Conservation (phyloP, 495 filamentous ascomycete genomes). For the Neurospora sp. region DNA sequence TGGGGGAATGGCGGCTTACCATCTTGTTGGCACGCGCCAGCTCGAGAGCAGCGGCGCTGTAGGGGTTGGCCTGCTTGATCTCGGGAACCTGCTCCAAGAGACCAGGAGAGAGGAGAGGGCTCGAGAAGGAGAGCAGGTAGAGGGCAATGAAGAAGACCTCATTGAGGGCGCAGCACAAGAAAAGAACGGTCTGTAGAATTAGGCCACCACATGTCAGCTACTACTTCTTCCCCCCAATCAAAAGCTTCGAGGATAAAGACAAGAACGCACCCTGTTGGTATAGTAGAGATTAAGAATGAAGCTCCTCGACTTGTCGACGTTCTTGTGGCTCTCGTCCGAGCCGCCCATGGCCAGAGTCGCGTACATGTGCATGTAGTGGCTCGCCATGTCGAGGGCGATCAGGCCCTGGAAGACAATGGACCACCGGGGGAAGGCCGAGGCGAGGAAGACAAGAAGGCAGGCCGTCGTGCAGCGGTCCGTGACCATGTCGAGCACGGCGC, state of each 20-base stretch:
- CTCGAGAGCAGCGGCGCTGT: conserved; percentile 85
- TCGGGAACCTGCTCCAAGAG: conserved; percentile 48
- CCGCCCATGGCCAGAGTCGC: conserved; percentile 79
- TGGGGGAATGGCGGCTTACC: conserved; percentile 40
- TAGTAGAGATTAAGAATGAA: conserved; percentile 92
- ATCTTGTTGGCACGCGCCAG: conserved; percentile 90
- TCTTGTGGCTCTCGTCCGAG: conserved; percentile 78
- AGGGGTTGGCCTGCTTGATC: conserved; percentile 61
- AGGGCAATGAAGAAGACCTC: conserved; percentile 96
- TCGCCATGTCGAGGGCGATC: conserved; percentile 84
- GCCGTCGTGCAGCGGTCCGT: conserved; percentile 84
- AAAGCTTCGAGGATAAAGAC: background rate
- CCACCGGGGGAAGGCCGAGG: conserved; percentile 86
- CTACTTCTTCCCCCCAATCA: conserved; percentile 5
- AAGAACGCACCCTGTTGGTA: conserved; percentile 69
- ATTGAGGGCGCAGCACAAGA: conserved; percentile 81
- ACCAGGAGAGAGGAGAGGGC: conserved; percentile 71
- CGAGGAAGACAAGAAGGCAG: conserved; percentile 86
- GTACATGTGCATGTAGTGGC: conserved; percentile 99
- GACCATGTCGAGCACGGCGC: conserved; percentile 95
- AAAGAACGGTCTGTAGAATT: conserved; percentile 65
- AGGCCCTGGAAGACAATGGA: conserved; percentile 85
- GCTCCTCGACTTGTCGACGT: conserved; percentile 66
- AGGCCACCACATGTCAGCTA: conserved; percentile 6
- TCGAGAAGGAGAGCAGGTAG: conserved; percentile 95